phyloP scores from a whole-genome alignment of 345 rosid species.

The Eucalyptus sp. region DNA sequence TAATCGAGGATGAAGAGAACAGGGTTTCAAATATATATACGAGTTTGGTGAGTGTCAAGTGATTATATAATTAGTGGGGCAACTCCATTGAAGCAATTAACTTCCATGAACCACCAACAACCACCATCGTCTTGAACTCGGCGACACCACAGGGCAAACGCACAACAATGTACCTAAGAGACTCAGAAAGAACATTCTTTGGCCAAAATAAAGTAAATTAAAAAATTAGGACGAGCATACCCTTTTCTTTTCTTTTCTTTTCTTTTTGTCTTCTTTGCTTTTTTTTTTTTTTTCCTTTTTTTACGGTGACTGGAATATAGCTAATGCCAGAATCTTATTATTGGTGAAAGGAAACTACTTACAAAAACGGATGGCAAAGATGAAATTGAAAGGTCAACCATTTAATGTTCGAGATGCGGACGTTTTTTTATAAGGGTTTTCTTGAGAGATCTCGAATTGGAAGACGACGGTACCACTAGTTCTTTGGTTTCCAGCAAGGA shows the following conservation, averaged over 20 bases:
- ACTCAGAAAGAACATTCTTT: background rate
- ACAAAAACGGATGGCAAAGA: background rate
- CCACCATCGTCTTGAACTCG: background rate
- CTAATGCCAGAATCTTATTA: background rate
- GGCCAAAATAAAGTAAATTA: background rate
- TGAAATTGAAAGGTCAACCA: background rate
- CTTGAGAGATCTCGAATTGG: background rate
- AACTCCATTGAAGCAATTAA: background rate
- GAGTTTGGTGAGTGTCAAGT: background rate
- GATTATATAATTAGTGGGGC: background rate
- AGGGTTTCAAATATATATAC: background rate
- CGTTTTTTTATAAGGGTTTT: background rate
- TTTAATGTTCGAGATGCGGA: background rate
- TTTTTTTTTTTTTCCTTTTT: background rate
- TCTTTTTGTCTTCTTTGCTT: background rate
- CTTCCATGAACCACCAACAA: background rate
- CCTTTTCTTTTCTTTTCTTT: background rate
- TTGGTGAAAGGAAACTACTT: background rate
- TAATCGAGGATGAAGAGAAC: background rate
- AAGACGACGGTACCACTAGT: background rate
- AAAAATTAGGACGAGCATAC: background rate
- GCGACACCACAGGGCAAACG: background rate
- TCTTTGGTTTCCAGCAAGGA: background rate
- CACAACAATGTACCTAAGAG: background rate
- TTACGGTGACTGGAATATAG: background rate